Evolutionary conservation across 306 rosid genomes (phyloP), one percentile per base, ranked within the genome.

Genomic region (Glycine soja): DNA sequence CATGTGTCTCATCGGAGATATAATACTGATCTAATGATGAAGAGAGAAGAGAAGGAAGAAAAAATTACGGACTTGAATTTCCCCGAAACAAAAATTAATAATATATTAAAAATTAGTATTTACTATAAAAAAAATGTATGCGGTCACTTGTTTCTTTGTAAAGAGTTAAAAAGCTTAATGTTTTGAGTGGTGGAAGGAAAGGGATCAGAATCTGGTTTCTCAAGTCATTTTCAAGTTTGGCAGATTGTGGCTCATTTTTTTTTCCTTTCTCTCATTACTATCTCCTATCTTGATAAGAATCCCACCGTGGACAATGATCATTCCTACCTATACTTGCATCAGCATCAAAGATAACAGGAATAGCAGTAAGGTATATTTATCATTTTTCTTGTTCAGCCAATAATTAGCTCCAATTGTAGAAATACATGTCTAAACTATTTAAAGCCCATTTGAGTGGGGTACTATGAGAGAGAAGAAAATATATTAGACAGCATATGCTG

Each of bases 141-240:
- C 46, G 81, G 92, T 88, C 94, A 86, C 91, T 86, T 69, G 45
- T 75, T 86, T 53, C 81, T 78, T 87, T 75, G 86, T 63, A 65
- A 74, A 86, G 81, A 58, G 76, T 79, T 58, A 45, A 85, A 88
- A 83, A 30, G 81, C 57, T 78, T 14, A 47, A 71, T 80, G 83
- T 73, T 62, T 81, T 84, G 57, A 80, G 70, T 63, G 69, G 88
- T 85, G 89, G 84, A 86, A 84, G 88, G 90, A 64, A 85, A 73
- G 77, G 88, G 86, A 87, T 84, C 91, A 79, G 91, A 90, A 93
- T 89, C 85, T 84, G 64, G 87, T 85, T 87, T 81, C 67, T 72
- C 62, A 77, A 77, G 70, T 87, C 86, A 64, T 80, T 77, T 78
- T 75, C 87, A 80, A 34, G 70, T 50, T 62, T 85, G 82, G 77